These are phyloP conservation scores for Coniferiporia weirii DNA, from an alignment of 1,284 basidiomycete species.

Conservation along the genomic window DNA sequence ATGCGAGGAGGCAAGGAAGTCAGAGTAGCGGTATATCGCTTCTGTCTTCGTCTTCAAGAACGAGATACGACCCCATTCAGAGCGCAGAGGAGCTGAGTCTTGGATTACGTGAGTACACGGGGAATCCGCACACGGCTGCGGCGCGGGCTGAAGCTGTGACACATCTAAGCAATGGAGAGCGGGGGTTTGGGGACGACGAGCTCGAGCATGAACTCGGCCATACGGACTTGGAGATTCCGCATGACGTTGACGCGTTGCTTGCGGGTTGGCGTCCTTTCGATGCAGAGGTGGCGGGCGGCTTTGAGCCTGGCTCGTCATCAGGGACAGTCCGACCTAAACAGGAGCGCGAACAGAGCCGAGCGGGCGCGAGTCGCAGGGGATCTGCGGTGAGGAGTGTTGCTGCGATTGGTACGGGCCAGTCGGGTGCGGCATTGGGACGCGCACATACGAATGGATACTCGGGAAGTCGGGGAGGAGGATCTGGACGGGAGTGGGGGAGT, in stretches of 20 bases:
- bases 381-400: too few relatives aligned
- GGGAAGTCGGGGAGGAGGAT: slow-evolving; percentile 4
- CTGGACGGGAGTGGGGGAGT: slow-evolving; percentile 3
- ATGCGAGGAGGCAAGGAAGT: neutral
- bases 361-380: neutral
- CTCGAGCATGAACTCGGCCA: neutral
- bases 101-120: slow-evolving; percentile 1
- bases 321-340: slow-evolving; percentile 6
- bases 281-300: neutral
- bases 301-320: slow-evolving; percentile 16
- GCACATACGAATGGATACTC: slow-evolving; percentile 9
- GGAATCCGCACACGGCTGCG: slow-evolving; percentile 1
- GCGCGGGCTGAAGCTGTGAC: neutral
- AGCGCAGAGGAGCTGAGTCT: neutral
- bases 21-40: slow-evolving; percentile 1
- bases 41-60: neutral
- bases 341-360: neutral
- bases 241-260: neutral
- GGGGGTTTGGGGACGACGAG: slow-evolving; percentile 1
- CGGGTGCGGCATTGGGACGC: neutral
- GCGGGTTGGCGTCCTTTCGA: slow-evolving; percentile 7
- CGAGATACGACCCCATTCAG: neutral
- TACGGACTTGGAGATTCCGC: neutral
- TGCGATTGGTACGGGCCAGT: too few relatives aligned
- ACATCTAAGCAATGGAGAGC: neutral